Evolutionary conservation across 148 eudicot species (phyloP), one percentile per base, ranked within the genome.

Genomic region (Linanthus parryae): DNA sequence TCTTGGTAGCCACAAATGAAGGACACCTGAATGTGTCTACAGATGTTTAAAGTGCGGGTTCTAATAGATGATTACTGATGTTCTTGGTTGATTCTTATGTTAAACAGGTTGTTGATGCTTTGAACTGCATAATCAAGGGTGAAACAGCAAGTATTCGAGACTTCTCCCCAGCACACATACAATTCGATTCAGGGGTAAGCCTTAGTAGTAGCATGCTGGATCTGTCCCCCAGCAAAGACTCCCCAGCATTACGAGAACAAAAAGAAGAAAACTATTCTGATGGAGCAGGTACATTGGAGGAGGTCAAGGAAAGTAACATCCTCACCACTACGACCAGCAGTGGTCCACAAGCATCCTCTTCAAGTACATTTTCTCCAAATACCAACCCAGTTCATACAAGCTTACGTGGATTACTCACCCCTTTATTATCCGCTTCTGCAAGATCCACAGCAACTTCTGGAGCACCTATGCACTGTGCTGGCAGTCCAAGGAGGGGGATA

Each of bases 81-180:
- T 2, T 8, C 31, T 5, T 3, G 18, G 9, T 2, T 15, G 17
- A n/a, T n/a, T n/a, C n/a, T n/a, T n/a, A n/a, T n/a, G n/a, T n/a
- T 20, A 47, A 12, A 20, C 40, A 56, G 61, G 61, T 56, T 18
- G 50, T 44, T 2, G 5, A 43, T 12, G 40, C 28, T 30, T 30
- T 56, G 36, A 16, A 30, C 2, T 30, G 39, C 40, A 30, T 56
- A 30, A 43, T 7, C 1, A 21, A 44, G 8, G 41, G 61, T 2
- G 30, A 44, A 9, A 54, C 35, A 39, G 27, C 6, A 2, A 39
- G 17, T 31, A 56, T 44, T 8, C 13, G 10, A 23, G 61, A 56
- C 41, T 56, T 44, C 40, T 56, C 61, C 19, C 61, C 61, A 17
- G 25, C 51, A 5, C 35, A 31, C n/a, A n/a, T n/a, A 40, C 8